Evolutionary conservation across 768 basidiomycete species (phyloP).

Genomic region (Naganishia vishniacii): DNA sequence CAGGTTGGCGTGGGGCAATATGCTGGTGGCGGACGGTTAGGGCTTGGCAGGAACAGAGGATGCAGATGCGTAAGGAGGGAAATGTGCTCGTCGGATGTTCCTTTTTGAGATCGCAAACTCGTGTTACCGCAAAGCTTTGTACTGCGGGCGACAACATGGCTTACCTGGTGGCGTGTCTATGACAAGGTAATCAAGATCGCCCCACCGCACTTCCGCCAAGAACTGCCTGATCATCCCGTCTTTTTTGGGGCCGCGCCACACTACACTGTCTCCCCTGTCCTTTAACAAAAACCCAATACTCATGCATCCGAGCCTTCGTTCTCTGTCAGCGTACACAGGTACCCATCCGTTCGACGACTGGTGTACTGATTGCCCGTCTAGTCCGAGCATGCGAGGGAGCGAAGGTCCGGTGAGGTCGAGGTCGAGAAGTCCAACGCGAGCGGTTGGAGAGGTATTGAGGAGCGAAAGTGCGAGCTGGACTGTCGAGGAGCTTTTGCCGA

Average conservation of each 20-base stretch:
- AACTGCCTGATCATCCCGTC: conserved; percentile 98
- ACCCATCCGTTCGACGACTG: conserved; percentile 97
- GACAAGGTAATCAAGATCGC: conserved; percentile 82
- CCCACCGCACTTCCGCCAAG: conserved; percentile 89
- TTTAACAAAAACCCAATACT: conserved; percentile 91
- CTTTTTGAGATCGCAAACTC: conserved; percentile 52
- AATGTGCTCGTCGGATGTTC: conserved; percentile 97
- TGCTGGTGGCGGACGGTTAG: conserved; percentile 25
- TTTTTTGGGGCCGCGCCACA: conserved; percentile 98
- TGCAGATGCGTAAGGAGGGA: conserved; percentile 90
- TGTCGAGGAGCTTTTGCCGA: conserved; percentile 95
- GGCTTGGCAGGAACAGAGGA: conserved; percentile 57
- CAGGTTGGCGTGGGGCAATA: conserved; percentile 62
- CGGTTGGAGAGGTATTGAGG: conserved; percentile 58
- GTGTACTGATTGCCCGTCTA: conserved; percentile 74
- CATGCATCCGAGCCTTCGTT: conserved; percentile 79
- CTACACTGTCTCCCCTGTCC: conserved; percentile 83
- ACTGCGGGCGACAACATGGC: conserved; percentile 33
- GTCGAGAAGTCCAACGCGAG: conserved; percentile 81
- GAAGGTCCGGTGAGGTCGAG: conserved; percentile 92
- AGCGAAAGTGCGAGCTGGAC: conserved; percentile 86
- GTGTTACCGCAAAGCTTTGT: neutral
- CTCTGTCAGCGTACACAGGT: conserved; percentile 87
- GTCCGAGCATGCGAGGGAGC: conserved; percentile 87
- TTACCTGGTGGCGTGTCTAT: conserved; percentile 95